Percentiles rank a stretch among this genome's conserved stretches.
Evolutionary conservation across 2,329 filamentous ascomycete species (phyloP).

Genomic region (Fusarium tjaetaba): DNA sequence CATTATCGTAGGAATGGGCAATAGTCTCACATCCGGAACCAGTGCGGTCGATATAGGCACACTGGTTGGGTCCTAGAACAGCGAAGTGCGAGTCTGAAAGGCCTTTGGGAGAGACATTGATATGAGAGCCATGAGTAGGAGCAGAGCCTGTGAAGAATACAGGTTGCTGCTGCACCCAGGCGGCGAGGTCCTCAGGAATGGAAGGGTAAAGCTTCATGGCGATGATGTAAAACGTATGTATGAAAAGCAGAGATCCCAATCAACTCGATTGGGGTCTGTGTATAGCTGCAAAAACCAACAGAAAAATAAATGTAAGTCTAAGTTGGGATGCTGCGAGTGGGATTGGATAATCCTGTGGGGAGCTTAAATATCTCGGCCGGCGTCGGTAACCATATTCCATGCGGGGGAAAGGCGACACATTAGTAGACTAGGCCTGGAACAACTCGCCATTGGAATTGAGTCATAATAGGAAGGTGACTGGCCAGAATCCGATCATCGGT

Average conservation of each 20-base stretch:
- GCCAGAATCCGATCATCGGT: slow-evolving; percentile 31
- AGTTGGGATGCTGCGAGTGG: slow-evolving; percentile 29
- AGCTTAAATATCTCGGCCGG: slow-evolving; percentile 23
- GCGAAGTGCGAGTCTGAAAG: slow-evolving; percentile 70
- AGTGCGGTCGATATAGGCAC: slow-evolving; percentile 77
- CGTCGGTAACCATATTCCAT: slow-evolving; percentile 16
- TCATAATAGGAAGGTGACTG: slow-evolving; percentile 25
- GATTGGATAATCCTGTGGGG: slow-evolving; percentile 15
- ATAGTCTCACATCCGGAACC: slow-evolving; percentile 83
- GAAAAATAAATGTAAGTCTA: slow-evolving; percentile 17
- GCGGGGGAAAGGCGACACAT: slow-evolving; percentile 33
- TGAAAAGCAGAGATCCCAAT: slow-evolving; percentile 32
- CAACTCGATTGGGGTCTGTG: slow-evolving; percentile 18
- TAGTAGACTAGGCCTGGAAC: slow-evolving; percentile 24
- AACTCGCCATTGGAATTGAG: slow-evolving; percentile 29
- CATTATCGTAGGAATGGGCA: slow-evolving; percentile 79
- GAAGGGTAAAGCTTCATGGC: slow-evolving; percentile 69
- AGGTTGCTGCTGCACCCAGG: slow-evolving; percentile 73
- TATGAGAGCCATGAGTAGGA: slow-evolving; percentile 71
- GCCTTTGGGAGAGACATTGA: slow-evolving; percentile 83
- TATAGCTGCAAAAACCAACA: slow-evolving; percentile 24
- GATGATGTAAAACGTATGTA: slow-evolving; percentile 32
- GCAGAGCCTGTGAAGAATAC: slow-evolving; percentile 82
- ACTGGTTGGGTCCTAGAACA: slow-evolving; percentile 66
- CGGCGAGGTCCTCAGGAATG: slow-evolving; percentile 64